Percentiles rank a stretch among this genome's conserved stretches.
Evolutionary conservation across 495 filamentous ascomycete genomes (phyloP).

Genomic region (Elasticomyces elasticus): DNA sequence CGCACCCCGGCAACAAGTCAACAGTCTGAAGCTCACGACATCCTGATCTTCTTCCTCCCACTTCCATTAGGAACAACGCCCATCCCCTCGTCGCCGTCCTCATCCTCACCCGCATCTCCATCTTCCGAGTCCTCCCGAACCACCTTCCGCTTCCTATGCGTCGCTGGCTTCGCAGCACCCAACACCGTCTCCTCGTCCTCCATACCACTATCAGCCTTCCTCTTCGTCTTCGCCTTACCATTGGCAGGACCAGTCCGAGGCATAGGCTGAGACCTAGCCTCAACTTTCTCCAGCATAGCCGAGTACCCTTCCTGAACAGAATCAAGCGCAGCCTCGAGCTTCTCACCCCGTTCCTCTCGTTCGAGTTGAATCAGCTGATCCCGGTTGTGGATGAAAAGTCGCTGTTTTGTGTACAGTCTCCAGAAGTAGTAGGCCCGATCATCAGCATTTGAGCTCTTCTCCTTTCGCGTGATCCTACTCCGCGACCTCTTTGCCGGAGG

Average conservation of each 20-base stretch:
- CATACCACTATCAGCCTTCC: neutral
- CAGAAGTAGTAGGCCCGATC: constrained; percentile 67
- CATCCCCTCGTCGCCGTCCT: constrained; percentile 7
- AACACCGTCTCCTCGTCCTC: constrained; percentile 13
- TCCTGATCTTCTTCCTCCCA: constrained; percentile 6
- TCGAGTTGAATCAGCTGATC: constrained; percentile 73
- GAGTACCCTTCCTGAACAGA: constrained; percentile 79
- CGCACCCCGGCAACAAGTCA: too few relatives aligned
- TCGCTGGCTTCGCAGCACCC: constrained; percentile 7
- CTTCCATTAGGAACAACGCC: constrained; percentile 3
- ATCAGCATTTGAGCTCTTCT: constrained; percentile 41
- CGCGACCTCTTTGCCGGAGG: constrained; percentile 51
- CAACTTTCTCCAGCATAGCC: constrained; percentile 44
- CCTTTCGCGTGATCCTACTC: constrained; percentile 47
- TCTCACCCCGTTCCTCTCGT: constrained; percentile 61
- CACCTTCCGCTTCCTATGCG: constrained; percentile 7
- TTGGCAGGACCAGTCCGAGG: too few relatives aligned
- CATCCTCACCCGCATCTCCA: constrained; percentile 10
- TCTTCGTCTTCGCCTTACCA: constrained; percentile 37
- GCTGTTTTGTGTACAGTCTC: constrained; percentile 70
- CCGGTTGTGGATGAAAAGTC: constrained; percentile 67
- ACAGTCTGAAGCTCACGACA: neutral
- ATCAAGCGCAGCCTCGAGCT: constrained; percentile 65
- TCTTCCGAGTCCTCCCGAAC: neutral
- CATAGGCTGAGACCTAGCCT: too few relatives aligned